These are phyloP conservation scores for Trichosporon sp. DNA, from an alignment of 1,284 basidiomycete genomes.

Conservation along the genomic window DNA sequence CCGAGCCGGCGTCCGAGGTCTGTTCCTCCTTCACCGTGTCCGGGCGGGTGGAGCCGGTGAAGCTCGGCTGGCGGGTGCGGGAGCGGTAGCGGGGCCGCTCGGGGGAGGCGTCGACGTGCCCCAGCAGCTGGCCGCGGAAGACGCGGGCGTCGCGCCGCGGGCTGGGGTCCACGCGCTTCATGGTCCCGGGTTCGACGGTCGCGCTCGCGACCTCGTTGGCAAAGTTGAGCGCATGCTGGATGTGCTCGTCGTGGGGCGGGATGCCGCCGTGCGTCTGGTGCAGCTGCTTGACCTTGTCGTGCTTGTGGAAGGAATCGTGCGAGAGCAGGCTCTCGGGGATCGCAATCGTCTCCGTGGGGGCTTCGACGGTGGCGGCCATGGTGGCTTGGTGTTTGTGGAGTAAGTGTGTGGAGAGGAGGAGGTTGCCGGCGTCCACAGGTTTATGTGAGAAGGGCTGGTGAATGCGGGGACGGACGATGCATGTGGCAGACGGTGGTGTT, in stretches of 20 bases:
- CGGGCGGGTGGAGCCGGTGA: neutral
- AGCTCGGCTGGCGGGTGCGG: conserved; percentile 25
- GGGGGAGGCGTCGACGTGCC: conserved; percentile 27
- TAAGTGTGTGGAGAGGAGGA: neutral
- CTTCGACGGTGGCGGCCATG: conserved; percentile 16
- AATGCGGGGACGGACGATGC: neutral
- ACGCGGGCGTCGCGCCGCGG: conserved; percentile 31
- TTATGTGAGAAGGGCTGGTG: neutral
- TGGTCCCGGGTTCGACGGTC: conserved; percentile 20
- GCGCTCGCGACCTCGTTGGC: conserved; percentile 24
- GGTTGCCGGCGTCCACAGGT: neutral
- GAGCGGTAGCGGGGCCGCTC: conserved; percentile 30
- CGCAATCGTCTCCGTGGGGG: conserved; percentile 20
- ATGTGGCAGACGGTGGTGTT: neutral
- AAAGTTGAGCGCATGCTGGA: conserved; percentile 26
- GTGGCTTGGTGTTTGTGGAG: neutral
- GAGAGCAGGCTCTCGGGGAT: conserved; percentile 29
- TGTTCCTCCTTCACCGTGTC: conserved; percentile 27
- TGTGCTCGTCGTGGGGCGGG: conserved; percentile 18
- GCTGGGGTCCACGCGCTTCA: conserved; percentile 27
- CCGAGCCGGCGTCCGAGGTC: neutral
- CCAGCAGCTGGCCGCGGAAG: conserved; percentile 30
- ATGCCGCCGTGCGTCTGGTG: conserved; percentile 28
- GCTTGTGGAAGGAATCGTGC: conserved; percentile 24
- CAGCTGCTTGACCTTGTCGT: conserved; percentile 20